Evolutionary conservation across 2,329 filamentous ascomycete species (phyloP).

Genomic region (Ascochyta rabiei): DNA sequence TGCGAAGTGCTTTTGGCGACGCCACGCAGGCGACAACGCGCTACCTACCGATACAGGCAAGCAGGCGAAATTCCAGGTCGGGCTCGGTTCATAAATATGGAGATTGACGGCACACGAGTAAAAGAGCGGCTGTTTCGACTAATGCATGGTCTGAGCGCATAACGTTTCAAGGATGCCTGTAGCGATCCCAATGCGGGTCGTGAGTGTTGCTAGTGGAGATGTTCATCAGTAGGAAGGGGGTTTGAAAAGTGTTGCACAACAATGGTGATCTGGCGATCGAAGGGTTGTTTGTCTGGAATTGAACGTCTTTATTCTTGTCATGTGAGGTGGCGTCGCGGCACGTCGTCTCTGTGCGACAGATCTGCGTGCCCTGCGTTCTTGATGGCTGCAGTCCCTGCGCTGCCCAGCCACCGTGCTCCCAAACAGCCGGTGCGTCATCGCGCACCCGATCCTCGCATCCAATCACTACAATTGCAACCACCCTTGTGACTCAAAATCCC

Average conservation of each 20-base stretch:
- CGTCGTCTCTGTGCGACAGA: constrained; percentile 10
- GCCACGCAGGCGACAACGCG: constrained; percentile 6
- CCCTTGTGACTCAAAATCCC: constrained; percentile 11
- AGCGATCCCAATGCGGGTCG: constrained; percentile 15
- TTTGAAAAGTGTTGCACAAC: constrained; percentile 7
- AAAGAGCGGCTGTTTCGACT: constrained; percentile 18
- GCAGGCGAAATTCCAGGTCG: constrained; percentile 8
- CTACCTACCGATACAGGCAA: not conserved
- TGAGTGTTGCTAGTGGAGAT: constrained; percentile 2
- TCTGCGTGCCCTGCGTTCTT: constrained; percentile 18
- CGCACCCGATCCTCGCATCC: constrained; percentile 9
- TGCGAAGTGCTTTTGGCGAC: not conserved
- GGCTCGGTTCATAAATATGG: not conserved
- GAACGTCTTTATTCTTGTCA: constrained; percentile 15
- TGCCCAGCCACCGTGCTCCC: constrained; percentile 12
- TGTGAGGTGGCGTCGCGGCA: constrained; percentile 13
- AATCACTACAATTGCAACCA: constrained; percentile 9
- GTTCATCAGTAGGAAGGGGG: not conserved
- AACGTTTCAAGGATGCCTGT: constrained; percentile 17
- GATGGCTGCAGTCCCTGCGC: constrained; percentile 17
- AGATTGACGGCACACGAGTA: constrained; percentile 18
- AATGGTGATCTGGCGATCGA: constrained; percentile 8
- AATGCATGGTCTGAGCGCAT: constrained; percentile 7
- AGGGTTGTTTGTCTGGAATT: constrained; percentile 9
- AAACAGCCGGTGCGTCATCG: constrained; percentile 17